Conservation (phyloP, 768 basidiomycete species). For the Termitomyces sp. region DNA sequence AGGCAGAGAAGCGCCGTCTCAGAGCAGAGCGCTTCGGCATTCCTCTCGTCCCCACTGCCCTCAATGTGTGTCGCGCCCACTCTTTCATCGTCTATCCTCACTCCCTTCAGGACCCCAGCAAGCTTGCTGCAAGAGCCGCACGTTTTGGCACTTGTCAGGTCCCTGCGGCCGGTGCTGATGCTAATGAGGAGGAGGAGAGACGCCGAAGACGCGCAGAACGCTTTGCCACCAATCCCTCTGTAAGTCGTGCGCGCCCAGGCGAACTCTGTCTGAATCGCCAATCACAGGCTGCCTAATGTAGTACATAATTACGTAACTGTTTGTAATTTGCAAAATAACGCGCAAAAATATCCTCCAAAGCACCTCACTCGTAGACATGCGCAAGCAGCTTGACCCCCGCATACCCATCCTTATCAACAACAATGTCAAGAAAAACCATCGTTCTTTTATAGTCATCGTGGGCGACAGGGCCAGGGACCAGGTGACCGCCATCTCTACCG, state of each 20-base stretch:
- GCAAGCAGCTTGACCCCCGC: constrained; percentile 87
- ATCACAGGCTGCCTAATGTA: neutral
- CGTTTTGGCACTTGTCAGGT: constrained; percentile 46
- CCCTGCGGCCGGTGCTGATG: constrained; percentile 37
- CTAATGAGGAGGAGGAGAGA: constrained; percentile 47
- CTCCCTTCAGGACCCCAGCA: constrained; percentile 36
- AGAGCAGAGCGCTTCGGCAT: constrained; percentile 71
- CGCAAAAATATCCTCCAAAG: neutral
- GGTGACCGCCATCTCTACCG: constrained; percentile 32
- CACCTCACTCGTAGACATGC: constrained; percentile 37
- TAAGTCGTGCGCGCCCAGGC: neutral
- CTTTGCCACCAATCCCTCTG: constrained; percentile 28
- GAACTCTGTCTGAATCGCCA: neutral
- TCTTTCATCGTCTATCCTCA: neutral
- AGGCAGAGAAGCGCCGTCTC: constrained; percentile 50
- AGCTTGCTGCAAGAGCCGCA: constrained; percentile 44
- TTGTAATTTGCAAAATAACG: constrained; percentile 8
- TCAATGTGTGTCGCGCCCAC: constrained; percentile 11
- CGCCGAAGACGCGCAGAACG: constrained; percentile 61
- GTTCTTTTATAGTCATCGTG: constrained; percentile 94
- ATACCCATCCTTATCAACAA: constrained; percentile 90
- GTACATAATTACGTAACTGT: neutral
- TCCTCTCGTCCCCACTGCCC: constrained; percentile 38
- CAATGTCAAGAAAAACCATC: constrained; percentile 88
- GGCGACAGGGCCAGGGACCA: constrained; percentile 94